Evolutionary conservation across 2,329 filamentous ascomycete genomes (phyloP), one percentile per base, ranked within the genome.

Genomic region (Graphiopsis chlorocephala): DNA sequence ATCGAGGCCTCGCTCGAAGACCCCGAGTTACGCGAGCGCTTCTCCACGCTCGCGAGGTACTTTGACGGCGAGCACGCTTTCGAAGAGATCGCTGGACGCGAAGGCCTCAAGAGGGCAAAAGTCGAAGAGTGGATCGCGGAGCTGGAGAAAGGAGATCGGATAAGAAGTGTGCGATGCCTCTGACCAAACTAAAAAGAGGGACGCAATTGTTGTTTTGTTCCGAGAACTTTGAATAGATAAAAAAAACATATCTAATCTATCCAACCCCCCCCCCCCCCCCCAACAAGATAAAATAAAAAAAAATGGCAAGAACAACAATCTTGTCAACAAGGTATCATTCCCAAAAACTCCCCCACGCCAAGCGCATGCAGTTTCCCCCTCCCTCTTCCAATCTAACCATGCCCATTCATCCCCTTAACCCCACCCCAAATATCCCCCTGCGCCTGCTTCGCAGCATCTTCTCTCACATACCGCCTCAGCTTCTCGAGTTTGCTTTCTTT

Each of bases 51-150:
- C 71, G 85, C 89, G 72, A 92, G 90, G 76, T 95, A 97, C 77
- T 92, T 98, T 71, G 93, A 98, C 75, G 95, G 95, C 0, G 85
- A 84, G 64, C 88, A 90, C 73, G 89, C 93, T 2, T 82, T 98
- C 66, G 95, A 99, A 79, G 88, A 93, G 71, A 90, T 99, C 69
- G 81, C 79, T 73, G 78, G 78, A 58, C 15, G 63, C n/a, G 55
- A 60, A 33, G 63, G 57, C 5, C 85, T 95, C 79, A 95, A 93
- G 80, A 83, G 92, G 63, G 96, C 93, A 79, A 74, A 80, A 45
- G 82, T 85, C 6, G 81, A 78, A 77, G 79, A 68, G 71, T 86
- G 65, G 76, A 58, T 87, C 33, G 79, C 74, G 48, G 89, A 91
- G 70, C 84, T 92, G 15, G 93, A 90, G 81, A 84, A 85, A 55